Evolutionary conservation across 176 grass and related monocot species (phyloP).

Genomic region (Oryza glumipatula): DNA sequence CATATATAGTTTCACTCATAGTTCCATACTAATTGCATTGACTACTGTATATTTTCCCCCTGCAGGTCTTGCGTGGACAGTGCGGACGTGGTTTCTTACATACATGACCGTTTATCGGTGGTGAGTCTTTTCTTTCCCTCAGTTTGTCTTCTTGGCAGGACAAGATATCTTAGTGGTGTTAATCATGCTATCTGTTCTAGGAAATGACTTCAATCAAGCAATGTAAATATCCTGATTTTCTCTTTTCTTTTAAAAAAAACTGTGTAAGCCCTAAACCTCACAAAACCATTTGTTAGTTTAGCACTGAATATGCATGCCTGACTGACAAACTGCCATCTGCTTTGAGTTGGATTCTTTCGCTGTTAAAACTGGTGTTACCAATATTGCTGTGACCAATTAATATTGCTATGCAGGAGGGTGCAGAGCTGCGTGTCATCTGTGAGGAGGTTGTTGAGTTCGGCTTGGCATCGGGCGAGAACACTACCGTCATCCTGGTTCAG

Average conservation of each 20-base stretch:
- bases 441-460: background rate
- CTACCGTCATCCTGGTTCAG: conserved; percentile 29
- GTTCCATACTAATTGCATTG: no score
- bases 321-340: no score
- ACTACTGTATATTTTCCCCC: background rate
- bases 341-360: no score
- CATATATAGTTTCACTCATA: background rate
- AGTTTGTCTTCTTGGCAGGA: background rate
- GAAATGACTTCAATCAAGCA: no score
- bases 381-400: background rate
- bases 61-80: background rate
- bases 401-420: conserved; percentile 13
- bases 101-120: background rate
- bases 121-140: background rate
- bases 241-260: no score
- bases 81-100: background rate
- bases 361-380: background rate
- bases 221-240: no score
- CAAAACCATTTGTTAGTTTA: no score
- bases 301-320: no score
- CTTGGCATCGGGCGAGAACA: background rate
- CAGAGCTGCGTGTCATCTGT: conserved; percentile 3
- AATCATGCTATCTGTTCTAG: no score
- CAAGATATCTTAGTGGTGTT: background rate
- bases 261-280: no score